Percentiles rank a stretch among this genome's conserved stretches.
Conservation (phyloP, 2,329 filamentous ascomycete genomes). For the Paramyrothecium sp. region DNA sequence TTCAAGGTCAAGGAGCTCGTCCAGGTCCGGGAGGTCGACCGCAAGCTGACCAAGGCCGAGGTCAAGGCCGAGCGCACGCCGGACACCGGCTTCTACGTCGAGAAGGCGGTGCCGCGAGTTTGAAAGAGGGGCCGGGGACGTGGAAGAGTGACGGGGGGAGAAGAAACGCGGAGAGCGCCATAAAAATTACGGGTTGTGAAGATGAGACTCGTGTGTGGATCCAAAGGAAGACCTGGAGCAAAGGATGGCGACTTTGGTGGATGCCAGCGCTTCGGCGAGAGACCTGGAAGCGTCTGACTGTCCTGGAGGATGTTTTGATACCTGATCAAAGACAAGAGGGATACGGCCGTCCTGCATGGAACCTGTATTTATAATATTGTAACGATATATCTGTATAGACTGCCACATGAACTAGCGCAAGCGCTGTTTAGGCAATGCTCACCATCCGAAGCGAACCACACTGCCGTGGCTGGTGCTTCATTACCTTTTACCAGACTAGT, state of each 20-base stretch:
- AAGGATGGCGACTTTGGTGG: background rate
- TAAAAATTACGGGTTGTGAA: too few species aligned
- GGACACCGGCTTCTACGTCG: conserved; percentile 77
- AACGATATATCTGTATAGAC: conserved; percentile 14
- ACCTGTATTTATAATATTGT: conserved; percentile 21
- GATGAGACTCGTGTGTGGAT: too few species aligned
- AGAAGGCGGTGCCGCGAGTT: conserved; percentile 47
- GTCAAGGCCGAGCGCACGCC: conserved; percentile 71
- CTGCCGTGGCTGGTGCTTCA: too few species aligned
- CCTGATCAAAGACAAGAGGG: too few species aligned
- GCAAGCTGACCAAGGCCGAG: conserved; percentile 61
- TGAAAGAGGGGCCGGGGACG: background rate
- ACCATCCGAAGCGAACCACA: too few species aligned
- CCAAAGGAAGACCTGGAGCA: too few species aligned
- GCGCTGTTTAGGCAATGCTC: too few species aligned
- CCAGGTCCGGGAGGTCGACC: conserved; percentile 73
- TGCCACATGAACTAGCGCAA: background rate
- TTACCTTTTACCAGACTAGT: too few species aligned
- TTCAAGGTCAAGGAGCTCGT: conserved; percentile 94
- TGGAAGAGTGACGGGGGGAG: background rate
- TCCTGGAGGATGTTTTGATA: background rate
- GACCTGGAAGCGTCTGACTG: too few species aligned
- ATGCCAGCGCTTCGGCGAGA: background rate
- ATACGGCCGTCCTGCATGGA: background rate
- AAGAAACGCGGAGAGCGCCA: background rate